Conservation (phyloP, 495 filamentous ascomycete genomes). For the Jackrogersella multiformis region DNA sequence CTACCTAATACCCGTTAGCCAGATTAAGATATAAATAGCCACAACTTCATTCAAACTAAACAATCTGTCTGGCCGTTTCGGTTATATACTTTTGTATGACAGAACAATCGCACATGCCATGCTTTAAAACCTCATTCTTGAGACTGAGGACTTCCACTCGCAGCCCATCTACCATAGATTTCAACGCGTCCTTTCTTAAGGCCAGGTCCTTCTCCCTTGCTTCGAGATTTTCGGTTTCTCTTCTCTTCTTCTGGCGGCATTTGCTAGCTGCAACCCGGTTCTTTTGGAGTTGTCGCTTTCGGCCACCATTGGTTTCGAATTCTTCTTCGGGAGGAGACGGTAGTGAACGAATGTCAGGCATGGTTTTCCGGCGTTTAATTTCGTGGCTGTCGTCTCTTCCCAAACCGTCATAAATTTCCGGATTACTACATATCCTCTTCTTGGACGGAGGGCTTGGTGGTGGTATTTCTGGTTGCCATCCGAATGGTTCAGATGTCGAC, state of each 20-base stretch:
- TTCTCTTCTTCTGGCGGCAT: slow-evolving; percentile 15
- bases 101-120: slow-evolving; percentile 25
- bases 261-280: slow-evolving; percentile 29
- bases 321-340: not conserved
- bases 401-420: not conserved
- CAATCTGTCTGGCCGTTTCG: slow-evolving; percentile 5
- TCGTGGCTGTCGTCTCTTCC: not conserved
- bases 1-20: not conserved
- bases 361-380: not conserved
- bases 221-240: slow-evolving; percentile 11
- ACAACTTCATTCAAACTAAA: not conserved
- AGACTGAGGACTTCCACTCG: slow-evolving; percentile 23
- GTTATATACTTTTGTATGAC: slow-evolving; percentile 21
- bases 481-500: not conserved
- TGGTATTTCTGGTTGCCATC: not conserved
- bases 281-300: slow-evolving; percentile 5
- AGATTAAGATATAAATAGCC: not conserved
- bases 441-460: not conserved
- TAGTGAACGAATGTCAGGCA: not conserved
- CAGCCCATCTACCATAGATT: not conserved
- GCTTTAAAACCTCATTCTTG: slow-evolving; percentile 23
- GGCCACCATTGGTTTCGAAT: not conserved
- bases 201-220: not conserved
- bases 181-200: slow-evolving; percentile 9
- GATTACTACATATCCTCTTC: not conserved